Percentiles rank a stretch among this genome's conserved stretches.
phyloP scores from a whole-genome alignment of 495 filamentous ascomycete genomes.

The Coniosporium apollinis region DNA sequence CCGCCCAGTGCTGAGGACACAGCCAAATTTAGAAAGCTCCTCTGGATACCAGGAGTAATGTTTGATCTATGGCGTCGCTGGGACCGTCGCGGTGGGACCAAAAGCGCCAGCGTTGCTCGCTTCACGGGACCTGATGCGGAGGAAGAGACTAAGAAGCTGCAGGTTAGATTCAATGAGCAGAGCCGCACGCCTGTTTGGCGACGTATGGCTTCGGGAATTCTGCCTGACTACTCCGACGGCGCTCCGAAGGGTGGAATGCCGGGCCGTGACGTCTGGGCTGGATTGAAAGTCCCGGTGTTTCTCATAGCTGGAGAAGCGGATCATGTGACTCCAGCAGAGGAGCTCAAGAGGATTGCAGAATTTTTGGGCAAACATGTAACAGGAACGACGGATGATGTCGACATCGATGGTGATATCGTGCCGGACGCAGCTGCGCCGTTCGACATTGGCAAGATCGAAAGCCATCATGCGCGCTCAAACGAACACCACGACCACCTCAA shows the following conservation, averaged over 20 bases:
- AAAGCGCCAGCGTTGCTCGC: constrained; percentile 62
- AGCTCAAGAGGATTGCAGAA: constrained; percentile 51
- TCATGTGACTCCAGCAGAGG: constrained; percentile 47
- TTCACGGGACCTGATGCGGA: constrained; percentile 67
- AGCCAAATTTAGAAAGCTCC: constrained; percentile 34
- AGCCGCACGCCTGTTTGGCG: constrained; percentile 67
- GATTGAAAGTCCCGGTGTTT: constrained; percentile 54
- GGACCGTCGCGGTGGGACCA: constrained; percentile 61
- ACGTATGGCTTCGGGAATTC: constrained; percentile 59
- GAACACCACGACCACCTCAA: constrained; percentile 13
- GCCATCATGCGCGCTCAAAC: constrained; percentile 30
- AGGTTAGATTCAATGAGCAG: constrained; percentile 70
- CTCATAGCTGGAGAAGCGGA: constrained; percentile 68
- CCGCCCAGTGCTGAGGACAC: constrained; percentile 40
- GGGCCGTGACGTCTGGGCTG: constrained; percentile 53
- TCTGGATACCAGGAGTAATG: constrained; percentile 49
- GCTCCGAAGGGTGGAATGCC: constrained; percentile 47
- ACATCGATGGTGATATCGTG: neutral
- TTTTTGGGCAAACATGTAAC: constrained; percentile 32
- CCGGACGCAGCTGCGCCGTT: neutral
- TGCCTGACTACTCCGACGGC: constrained; percentile 37
- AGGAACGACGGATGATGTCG: constrained; percentile 7
- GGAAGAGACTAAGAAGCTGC: constrained; percentile 54
- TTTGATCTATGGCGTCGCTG: constrained; percentile 66
- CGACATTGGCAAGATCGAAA: too few species aligned